Evolutionary conservation across 1,284 basidiomycete genomes (phyloP).

Genomic region (Cystobasidium pallidum): DNA sequence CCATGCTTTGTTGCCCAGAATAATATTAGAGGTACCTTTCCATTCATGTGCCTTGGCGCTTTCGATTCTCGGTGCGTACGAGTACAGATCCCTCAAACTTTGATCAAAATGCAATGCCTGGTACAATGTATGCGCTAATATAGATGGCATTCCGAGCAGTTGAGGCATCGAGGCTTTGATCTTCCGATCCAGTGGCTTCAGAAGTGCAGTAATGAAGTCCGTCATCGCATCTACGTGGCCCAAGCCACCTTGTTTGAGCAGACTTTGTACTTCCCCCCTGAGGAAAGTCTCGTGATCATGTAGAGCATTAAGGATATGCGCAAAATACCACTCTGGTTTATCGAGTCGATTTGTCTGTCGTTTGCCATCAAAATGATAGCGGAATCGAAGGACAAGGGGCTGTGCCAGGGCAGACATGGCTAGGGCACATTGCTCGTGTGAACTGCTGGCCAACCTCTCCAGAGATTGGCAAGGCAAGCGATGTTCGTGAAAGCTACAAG

Average conservation of each 20-base stretch:
- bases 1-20: slow-evolving; percentile 82
- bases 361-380: slow-evolving; percentile 89
- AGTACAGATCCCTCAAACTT: slow-evolving; percentile 68
- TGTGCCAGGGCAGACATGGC: slow-evolving; percentile 81
- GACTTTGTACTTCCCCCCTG: slow-evolving; percentile 71
- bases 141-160: slow-evolving; percentile 74
- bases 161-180: slow-evolving; percentile 73
- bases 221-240: slow-evolving; percentile 73
- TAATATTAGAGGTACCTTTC: slow-evolving; percentile 77
- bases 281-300: slow-evolving; percentile 81
- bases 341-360: slow-evolving; percentile 88
- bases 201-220: slow-evolving; percentile 59
- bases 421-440: slow-evolving; percentile 64
- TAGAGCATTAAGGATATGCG: slow-evolving; percentile 79
- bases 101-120: slow-evolving; percentile 87
- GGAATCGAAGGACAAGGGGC: slow-evolving; percentile 84
- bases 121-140: slow-evolving; percentile 93
- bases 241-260: slow-evolving; percentile 68
- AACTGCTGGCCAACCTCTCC: slow-evolving; percentile 55
- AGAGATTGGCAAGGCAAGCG: slow-evolving; percentile 55
- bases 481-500: not conserved
- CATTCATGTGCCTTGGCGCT: slow-evolving; percentile 59
- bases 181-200: slow-evolving; percentile 59
- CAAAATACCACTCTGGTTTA: slow-evolving; percentile 98
- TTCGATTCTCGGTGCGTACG: slow-evolving; percentile 49